Percentiles rank a stretch among this genome's conserved stretches.
These are phyloP conservation scores for Fagopyrum tataricum DNA, from an alignment of 148 eudicot genomes.

Conservation along the genomic window DNA sequence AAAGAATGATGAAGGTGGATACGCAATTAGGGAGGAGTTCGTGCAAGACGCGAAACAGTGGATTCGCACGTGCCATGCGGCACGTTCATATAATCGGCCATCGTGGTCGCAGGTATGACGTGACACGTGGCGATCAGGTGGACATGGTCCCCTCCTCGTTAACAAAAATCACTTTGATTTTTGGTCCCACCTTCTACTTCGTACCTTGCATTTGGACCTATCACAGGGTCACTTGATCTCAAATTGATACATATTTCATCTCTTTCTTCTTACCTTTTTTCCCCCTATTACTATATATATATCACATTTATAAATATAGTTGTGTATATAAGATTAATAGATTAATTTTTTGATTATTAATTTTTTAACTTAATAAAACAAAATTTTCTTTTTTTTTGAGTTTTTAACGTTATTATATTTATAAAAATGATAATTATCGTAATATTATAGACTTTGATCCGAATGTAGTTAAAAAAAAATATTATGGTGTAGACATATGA, in stretches of 20 bases:
- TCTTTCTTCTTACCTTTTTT: too few species aligned
- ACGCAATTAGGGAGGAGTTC: conserved; percentile 3
- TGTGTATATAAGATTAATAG: too few species aligned
- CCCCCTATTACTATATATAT: too few species aligned
- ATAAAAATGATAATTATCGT: too few species aligned
- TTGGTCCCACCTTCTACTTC: not conserved
- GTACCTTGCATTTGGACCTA: not conserved
- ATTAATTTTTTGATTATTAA: too few species aligned
- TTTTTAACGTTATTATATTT: too few species aligned
- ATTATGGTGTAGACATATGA: too few species aligned
- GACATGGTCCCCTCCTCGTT: not conserved
- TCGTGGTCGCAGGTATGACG: not conserved
- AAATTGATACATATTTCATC: not conserved
- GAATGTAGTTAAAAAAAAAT: too few species aligned
- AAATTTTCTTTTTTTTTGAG: too few species aligned
- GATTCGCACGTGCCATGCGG: conserved; percentile 2
- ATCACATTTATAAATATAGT: too few species aligned
- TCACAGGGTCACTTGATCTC: not conserved
- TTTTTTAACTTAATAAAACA: too few species aligned
- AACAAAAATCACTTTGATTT: not conserved
- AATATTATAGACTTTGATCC: too few species aligned
- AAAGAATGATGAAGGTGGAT: not conserved
- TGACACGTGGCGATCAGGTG: not conserved
- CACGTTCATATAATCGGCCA: not conserved
- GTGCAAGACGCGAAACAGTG: not conserved